A percentile compares a stretch with the other conserved stretches of the same genome.
These are phyloP conservation scores for Pleurotus tuoliensis DNA, from an alignment of 768 basidiomycete species.

Conservation along the genomic window DNA sequence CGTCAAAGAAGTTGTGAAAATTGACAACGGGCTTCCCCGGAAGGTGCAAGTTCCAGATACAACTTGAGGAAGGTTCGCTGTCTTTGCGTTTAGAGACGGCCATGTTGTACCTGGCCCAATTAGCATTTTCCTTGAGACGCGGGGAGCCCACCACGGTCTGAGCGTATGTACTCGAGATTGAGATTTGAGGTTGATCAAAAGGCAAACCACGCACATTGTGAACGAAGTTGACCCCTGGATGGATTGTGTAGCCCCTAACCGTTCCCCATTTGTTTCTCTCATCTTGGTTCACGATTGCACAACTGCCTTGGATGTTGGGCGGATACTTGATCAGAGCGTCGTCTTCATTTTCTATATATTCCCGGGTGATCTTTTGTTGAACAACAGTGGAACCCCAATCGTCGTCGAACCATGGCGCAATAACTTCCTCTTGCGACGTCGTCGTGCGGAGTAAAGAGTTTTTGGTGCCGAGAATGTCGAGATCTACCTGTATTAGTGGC, in stretches of 20 bases:
- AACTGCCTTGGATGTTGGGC: constrained; percentile 52
- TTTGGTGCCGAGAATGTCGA: constrained; percentile 55
- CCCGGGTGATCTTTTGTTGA: constrained; percentile 48
- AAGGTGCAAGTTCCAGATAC: constrained; percentile 61
- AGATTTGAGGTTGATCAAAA: background rate
- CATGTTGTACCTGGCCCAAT: constrained; percentile 64
- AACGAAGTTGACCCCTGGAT: constrained; percentile 53
- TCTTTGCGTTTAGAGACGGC: constrained; percentile 59
- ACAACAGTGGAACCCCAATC: constrained; percentile 55
- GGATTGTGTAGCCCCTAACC: constrained; percentile 57
- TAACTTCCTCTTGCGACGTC: constrained; percentile 44
- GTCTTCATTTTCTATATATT: constrained; percentile 48
- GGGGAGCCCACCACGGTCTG: constrained; percentile 59
- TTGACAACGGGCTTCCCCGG: constrained; percentile 53
- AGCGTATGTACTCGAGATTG: background rate
- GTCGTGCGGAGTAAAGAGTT: constrained; percentile 55
- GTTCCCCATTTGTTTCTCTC: constrained; percentile 53
- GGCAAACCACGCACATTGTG: constrained; percentile 33
- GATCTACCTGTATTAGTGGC: constrained; percentile 44
- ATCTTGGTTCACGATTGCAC: constrained; percentile 52
- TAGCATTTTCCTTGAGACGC: constrained; percentile 55
- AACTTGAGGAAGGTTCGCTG: constrained; percentile 52
- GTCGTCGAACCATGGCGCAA: constrained; percentile 55
- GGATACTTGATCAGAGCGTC: constrained; percentile 49
- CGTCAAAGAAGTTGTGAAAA: constrained; percentile 62